Evolutionary conservation across 176 grass and related monocot species (phyloP).

Genomic region (Thalia dealbata): DNA sequence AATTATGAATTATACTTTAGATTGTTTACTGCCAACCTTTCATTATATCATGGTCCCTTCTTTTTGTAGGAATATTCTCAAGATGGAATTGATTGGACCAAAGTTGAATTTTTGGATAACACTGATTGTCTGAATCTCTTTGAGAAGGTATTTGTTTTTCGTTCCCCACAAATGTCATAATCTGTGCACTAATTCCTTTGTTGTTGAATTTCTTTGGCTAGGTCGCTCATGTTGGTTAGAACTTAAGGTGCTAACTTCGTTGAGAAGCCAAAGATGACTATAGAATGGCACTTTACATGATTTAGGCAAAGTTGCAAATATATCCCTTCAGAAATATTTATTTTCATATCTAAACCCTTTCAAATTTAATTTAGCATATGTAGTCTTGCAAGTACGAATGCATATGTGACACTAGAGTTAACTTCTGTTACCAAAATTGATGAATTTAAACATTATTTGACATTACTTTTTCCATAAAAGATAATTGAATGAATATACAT

Average conservation of each 20-base stretch:
- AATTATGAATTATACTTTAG: neutral
- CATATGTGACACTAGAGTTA: no score
- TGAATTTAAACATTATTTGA: no score
- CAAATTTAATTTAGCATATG: no score
- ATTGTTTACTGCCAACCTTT: neutral
- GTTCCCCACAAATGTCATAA: neutral
- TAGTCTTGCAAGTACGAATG: no score
- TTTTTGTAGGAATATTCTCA: constrained; percentile 64
- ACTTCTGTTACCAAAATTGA: no score
- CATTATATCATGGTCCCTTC: neutral
- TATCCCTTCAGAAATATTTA: no score
- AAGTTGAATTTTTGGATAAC: constrained; percentile 97
- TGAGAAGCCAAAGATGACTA: neutral
- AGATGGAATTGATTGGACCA: constrained; percentile 96
- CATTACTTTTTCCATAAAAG: no score
- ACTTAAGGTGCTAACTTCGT: neutral
- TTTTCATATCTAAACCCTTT: no score
- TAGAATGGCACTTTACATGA: neutral
- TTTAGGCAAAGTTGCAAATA: no score
- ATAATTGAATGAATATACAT: no score
- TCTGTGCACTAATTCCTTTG: neutral
- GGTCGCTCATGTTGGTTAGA: neutral
- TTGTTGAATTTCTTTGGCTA: neutral
- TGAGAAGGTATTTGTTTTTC: constrained; percentile 54
- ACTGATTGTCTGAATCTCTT: constrained; percentile 79